Evolutionary conservation across 306 rosid genomes (phyloP).

Genomic region (Prunus mume): DNA sequence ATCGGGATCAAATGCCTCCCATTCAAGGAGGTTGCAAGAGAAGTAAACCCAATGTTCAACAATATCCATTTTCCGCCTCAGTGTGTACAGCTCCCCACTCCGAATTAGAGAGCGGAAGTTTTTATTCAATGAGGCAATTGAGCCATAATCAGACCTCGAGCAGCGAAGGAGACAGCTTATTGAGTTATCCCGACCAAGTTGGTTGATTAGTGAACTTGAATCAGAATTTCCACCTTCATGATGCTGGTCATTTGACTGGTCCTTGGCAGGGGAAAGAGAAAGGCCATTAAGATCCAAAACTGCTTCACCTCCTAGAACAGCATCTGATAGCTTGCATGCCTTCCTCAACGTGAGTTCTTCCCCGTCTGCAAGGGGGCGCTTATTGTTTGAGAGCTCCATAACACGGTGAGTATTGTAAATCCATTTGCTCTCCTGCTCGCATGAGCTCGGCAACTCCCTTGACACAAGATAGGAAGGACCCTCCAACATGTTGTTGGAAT

Average conservation of each 20-base stretch:
- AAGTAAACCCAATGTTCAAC: slow-evolving; percentile 80
- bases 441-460: slow-evolving; percentile 47
- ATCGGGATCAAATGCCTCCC: slow-evolving; percentile 77
- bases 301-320: slow-evolving; percentile 19
- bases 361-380: slow-evolving; percentile 37
- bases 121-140: slow-evolving; percentile 47
- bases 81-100: slow-evolving; percentile 53
- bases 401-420: slow-evolving; percentile 29
- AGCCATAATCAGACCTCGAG: slow-evolving; percentile 72
- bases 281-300: slow-evolving; percentile 10
- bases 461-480: slow-evolving; percentile 51
- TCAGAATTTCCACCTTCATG: slow-evolving; percentile 29
- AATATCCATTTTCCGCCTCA: slow-evolving; percentile 51
- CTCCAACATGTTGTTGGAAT: slow-evolving; percentile 46
- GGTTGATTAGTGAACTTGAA: slow-evolving; percentile 36
- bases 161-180: slow-evolving; percentile 47
- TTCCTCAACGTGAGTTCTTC: slow-evolving; percentile 32
- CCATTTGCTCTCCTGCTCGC: slow-evolving; percentile 63
- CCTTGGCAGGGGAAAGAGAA: slow-evolving; percentile 21
- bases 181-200: slow-evolving; percentile 59
- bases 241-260: slow-evolving; percentile 24
- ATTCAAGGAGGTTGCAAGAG: slow-evolving; percentile 55
- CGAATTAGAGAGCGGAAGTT: slow-evolving; percentile 52
- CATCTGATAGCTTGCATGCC: slow-evolving; percentile 37
- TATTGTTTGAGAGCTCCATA: slow-evolving; percentile 40